Conservation (phyloP, 495 filamentous ascomycete genomes). For the Talaromyces thailandensis region DNA sequence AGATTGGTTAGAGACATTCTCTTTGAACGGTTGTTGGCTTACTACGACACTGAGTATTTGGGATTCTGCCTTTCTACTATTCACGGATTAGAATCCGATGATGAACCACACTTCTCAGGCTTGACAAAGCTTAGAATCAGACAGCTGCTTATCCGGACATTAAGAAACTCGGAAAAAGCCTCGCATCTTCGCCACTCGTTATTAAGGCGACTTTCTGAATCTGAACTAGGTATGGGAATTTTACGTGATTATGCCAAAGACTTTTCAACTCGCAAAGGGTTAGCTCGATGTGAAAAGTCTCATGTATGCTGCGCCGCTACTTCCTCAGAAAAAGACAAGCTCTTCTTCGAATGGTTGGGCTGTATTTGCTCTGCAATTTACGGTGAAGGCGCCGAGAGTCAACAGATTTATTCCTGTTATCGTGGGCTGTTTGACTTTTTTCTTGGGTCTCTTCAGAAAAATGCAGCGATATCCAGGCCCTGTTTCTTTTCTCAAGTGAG, state of each 20-base stretch:
- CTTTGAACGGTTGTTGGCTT: background rate
- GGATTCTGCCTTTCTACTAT: background rate
- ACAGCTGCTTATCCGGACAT: background rate
- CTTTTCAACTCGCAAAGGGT: background rate
- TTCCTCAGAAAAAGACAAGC: background rate
- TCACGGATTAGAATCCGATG: background rate
- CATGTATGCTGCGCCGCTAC: background rate
- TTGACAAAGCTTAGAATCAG: background rate
- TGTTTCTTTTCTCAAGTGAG: constrained; percentile 1
- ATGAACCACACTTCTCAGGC: background rate
- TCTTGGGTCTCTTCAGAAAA: constrained; percentile 8
- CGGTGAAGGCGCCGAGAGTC: background rate
- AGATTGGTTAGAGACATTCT: background rate
- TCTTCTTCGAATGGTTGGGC: background rate
- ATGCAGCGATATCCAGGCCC: too few species aligned
- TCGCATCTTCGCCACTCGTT: background rate
- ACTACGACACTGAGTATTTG: background rate
- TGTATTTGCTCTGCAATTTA: background rate
- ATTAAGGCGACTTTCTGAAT: background rate
- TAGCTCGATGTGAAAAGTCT: background rate
- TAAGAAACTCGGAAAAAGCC: background rate
- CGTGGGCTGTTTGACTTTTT: background rate
- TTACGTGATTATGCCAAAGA: background rate
- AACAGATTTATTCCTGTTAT: constrained; percentile 12
- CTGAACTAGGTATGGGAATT: background rate